phyloP scores from a whole-genome alignment of 2,329 filamentous ascomycete species.

The Didymella exigua region DNA sequence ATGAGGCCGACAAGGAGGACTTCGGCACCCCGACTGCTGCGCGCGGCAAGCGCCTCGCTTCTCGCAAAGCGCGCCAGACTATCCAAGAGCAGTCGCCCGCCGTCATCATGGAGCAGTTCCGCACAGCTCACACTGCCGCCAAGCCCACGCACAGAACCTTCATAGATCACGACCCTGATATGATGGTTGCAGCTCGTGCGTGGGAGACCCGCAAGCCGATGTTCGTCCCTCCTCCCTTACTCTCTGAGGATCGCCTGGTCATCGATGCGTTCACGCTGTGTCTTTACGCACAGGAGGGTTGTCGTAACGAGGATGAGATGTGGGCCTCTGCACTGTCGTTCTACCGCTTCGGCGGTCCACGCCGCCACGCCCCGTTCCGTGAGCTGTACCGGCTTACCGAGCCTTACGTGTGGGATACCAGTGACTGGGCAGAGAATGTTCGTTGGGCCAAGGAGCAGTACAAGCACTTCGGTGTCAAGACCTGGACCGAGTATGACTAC shows the following conservation, averaged over 20 bases:
- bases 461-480: constrained; percentile 21
- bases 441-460: constrained; percentile 42
- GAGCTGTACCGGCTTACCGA: constrained; percentile 34
- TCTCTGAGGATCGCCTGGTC: constrained; percentile 24
- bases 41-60: constrained; percentile 15
- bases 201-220: constrained; percentile 16
- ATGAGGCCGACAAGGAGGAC: constrained; percentile 3
- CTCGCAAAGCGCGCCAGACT: constrained; percentile 16
- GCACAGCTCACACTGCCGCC: background rate
- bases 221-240: constrained; percentile 22
- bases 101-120: constrained; percentile 4
- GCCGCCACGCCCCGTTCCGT: constrained; percentile 20
- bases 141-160: background rate
- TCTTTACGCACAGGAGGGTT: constrained; percentile 24
- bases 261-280: constrained; percentile 25
- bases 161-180: background rate
- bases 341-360: constrained; percentile 13
- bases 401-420: constrained; percentile 21
- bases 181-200: constrained; percentile 9
- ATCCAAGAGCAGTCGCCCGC: constrained; percentile 14
- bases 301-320: constrained; percentile 3
- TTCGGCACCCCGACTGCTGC: background rate
- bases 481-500: constrained; percentile 38
- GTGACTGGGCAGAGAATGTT: constrained; percentile 44
- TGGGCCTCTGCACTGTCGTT: constrained; percentile 5